These are phyloP conservation scores for Pseudoneurospora amorphoporcata DNA, from an alignment of 495 filamentous ascomycete genomes.

Conservation along the genomic window DNA sequence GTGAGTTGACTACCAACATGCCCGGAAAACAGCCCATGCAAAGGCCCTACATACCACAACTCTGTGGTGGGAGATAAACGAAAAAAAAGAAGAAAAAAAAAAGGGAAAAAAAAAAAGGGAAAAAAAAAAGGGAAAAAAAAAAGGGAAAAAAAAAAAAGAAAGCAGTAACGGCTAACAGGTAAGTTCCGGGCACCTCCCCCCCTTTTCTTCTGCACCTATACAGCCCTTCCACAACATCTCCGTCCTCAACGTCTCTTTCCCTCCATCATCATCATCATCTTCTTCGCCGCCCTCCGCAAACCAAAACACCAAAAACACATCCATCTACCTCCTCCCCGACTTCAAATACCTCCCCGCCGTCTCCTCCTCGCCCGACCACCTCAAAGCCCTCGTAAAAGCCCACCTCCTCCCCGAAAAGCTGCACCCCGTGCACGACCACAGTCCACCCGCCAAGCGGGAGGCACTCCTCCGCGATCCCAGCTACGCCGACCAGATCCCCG, in stretches of 20 bases:
- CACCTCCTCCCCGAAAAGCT: conserved; percentile 49
- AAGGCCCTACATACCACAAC: background rate
- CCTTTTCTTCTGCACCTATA: background rate
- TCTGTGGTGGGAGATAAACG: too few species aligned
- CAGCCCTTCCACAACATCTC: conserved; percentile 76
- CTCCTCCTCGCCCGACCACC: conserved; percentile 39
- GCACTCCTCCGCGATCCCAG: conserved; percentile 28
- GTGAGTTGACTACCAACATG: conserved; percentile 32
- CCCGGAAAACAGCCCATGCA: background rate
- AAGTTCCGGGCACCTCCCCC: background rate
- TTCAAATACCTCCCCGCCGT: conserved; percentile 71
- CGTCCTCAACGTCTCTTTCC: conserved; percentile 60
- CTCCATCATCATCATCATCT: conserved; percentile 28
- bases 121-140: background rate
- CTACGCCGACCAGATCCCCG: conserved; percentile 31
- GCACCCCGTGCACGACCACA: conserved; percentile 44
- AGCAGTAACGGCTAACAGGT: conserved; percentile 12
- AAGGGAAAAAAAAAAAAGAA: background rate
- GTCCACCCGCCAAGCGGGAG: conserved; percentile 42
- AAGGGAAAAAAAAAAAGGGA: too few species aligned
- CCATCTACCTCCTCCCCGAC: conserved; percentile 62
- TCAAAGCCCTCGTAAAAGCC: conserved; percentile 46
- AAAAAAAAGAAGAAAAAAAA: too few species aligned
- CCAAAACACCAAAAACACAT: conserved; percentile 39
- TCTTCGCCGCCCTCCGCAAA: background rate